Evolutionary conservation across 148 eudicot species (phyloP), one percentile per base, ranked within the genome.

Genomic region (Silene latifolia): DNA sequence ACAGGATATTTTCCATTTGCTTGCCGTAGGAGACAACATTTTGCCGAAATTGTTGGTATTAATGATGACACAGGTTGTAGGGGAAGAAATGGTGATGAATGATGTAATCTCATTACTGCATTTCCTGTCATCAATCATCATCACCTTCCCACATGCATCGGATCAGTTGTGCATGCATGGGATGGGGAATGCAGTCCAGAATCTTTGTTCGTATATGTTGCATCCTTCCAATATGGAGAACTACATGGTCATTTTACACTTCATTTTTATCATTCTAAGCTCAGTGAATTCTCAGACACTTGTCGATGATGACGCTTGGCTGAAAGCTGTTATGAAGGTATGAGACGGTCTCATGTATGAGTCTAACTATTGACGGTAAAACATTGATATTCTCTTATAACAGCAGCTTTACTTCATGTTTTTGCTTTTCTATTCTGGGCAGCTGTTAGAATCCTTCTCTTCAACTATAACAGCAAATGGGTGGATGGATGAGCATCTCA

Each of bases 91-190:
- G 76, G 74, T 77, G 76, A 87, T 79, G 20, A 74, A 84, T 82
- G 96, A 90, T 71, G 72, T 85, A 63, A 72, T 82, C 64, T 81
- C 85, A 56, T 83, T 92, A 48, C 67, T 95, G 51, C 83, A 86
- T 69, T 74, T 77, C 25, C 23, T 86, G 64, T 72, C 85, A 56
- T 75, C 76, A 51, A 85, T 88, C 12, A 65, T 92, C 75, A 78
- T 80, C 79, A 81, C 76, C 57, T 73, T 80, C 72, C 91, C 97
- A 69, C 84, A 82, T 83, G 92, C 97, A 84, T 88, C 99, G 76
- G 93, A 88, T 71, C 89, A 92, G 53, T 86, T 95, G 56, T 92
- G 94, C 86, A 77, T 88, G 69, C 78, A 90, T 69, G 96, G 93
- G 70, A 79, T 95, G 76, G 89, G 84, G 61, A 82, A 59, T 70